These are phyloP conservation scores for Amylocystis lapponica DNA, from an alignment of 768 basidiomycete genomes.

Conservation along the genomic window DNA sequence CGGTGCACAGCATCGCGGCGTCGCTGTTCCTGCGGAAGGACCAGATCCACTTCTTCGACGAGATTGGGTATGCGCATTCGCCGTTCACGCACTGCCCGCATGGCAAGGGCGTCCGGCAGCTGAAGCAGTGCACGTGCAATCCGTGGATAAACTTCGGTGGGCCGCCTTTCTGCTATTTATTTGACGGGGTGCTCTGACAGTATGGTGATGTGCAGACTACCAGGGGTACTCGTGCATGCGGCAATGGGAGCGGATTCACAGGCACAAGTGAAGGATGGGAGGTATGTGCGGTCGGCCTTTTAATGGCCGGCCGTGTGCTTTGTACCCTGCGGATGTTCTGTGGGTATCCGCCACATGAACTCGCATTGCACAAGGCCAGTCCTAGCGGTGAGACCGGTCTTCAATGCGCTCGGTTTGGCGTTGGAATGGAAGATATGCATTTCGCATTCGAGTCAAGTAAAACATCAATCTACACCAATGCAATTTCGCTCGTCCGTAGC, in stretches of 20 bases:
- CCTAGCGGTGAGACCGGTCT: no score
- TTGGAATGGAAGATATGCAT: no score
- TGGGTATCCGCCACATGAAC: no score
- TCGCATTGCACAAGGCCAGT: no score
- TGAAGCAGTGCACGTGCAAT: slow-evolving; percentile 45
- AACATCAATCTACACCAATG: no score
- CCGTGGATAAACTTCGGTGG: slow-evolving; percentile 50
- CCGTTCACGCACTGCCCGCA: slow-evolving; percentile 49
- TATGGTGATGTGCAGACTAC: slow-evolving; percentile 35
- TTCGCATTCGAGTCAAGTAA: no score
- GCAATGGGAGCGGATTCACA: slow-evolving; percentile 39
- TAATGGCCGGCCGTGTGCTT: no score
- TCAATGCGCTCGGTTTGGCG: no score
- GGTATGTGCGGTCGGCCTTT: no score
- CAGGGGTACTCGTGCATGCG: slow-evolving; percentile 52
- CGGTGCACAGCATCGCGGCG: slow-evolving; percentile 45
- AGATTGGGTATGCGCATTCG: slow-evolving; percentile 61
- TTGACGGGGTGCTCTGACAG: background rate
- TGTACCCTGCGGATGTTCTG: no score
- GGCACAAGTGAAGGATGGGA: background rate
- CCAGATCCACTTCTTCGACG: slow-evolving; percentile 69
- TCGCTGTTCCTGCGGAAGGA: slow-evolving; percentile 45
- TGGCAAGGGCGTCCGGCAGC: slow-evolving; percentile 29
- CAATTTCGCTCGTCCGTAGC: no score
- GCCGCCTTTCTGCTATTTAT: slow-evolving; percentile 13